phyloP scores from a whole-genome alignment of 495 filamentous ascomycete genomes.

The Penicillium manginii region DNA sequence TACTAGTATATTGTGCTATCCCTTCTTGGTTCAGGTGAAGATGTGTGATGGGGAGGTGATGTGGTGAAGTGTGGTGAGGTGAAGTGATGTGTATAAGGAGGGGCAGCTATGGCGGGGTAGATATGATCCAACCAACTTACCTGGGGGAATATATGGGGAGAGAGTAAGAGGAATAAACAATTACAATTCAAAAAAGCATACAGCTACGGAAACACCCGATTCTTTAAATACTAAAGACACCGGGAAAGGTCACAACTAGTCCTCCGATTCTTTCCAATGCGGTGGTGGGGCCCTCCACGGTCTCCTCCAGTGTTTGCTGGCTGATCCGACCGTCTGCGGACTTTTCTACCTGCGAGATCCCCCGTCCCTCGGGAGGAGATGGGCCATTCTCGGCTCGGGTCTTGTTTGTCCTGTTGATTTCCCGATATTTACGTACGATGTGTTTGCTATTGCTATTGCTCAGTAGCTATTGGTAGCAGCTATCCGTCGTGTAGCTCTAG shows the following conservation, averaged over 20 bases:
- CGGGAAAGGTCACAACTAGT: constrained; percentile 35
- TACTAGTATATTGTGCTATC: background rate
- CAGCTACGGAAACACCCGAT: constrained; percentile 32
- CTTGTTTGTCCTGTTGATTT: background rate
- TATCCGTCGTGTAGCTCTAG: background rate
- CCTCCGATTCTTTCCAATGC: constrained; percentile 51
- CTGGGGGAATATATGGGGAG: constrained; percentile 12
- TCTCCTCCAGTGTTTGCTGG: constrained; percentile 34
- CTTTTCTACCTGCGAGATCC: constrained; percentile 43
- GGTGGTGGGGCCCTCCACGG: constrained; percentile 42
- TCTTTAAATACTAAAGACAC: constrained; percentile 35
- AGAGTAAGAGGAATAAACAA: constrained; percentile 21
- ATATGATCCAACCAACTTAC: constrained; percentile 23
- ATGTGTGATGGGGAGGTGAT: background rate
- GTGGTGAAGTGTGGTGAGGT: background rate
- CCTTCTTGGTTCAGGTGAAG: background rate
- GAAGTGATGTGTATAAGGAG: constrained; percentile 15
- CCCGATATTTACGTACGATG: background rate
- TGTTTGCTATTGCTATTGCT: background rate
- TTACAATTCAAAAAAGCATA: constrained; percentile 15
- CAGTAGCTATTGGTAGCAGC: background rate
- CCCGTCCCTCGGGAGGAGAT: constrained; percentile 45
- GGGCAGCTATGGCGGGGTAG: constrained; percentile 27
- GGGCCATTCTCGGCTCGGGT: constrained; percentile 19
- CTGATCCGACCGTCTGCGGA: constrained; percentile 38